A percentile compares a stretch with the other conserved stretches of the same genome.
These are phyloP conservation scores for Helicostylum pulchrum DNA, from an alignment of 192 early-diverging fungal genomes.

Conservation along the genomic window DNA sequence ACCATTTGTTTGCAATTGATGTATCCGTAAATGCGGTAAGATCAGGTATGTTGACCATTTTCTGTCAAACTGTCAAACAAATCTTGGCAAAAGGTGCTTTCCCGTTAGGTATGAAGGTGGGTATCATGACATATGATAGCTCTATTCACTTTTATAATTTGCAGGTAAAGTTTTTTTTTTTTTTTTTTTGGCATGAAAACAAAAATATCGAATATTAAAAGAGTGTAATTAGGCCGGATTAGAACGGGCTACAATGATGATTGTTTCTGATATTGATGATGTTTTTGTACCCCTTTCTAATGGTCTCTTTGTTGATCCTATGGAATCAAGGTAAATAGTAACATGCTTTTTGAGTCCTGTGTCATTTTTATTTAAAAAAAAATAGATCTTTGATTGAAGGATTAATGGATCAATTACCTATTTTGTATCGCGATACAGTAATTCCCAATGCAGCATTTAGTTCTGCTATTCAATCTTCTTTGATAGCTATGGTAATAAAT, in stretches of 20 bases:
- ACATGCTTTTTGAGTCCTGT: background rate
- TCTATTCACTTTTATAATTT: slow-evolving; percentile 95
- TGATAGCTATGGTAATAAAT: slow-evolving; percentile 62
- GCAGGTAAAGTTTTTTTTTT: slow-evolving; percentile 40
- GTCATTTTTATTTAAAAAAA: no score
- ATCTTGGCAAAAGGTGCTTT: slow-evolving; percentile 59
- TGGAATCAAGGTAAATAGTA: slow-evolving; percentile 58
- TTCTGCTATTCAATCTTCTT: slow-evolving; percentile 72
- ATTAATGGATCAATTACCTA: slow-evolving; percentile 78
- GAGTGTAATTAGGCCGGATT: slow-evolving; percentile 47
- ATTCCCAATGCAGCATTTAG: slow-evolving; percentile 75
- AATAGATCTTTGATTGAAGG: slow-evolving; percentile 68
- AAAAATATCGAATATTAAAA: background rate
- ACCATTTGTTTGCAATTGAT: slow-evolving; percentile 93
- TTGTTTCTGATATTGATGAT: slow-evolving; percentile 88
- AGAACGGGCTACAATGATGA: slow-evolving; percentile 92
- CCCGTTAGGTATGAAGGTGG: slow-evolving; percentile 63
- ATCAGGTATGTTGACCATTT: slow-evolving; percentile 74
- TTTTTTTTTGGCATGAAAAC: background rate
- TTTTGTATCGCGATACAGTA: slow-evolving; percentile 78
- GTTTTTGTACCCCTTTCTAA: slow-evolving; percentile 92
- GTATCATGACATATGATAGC: slow-evolving; percentile 88
- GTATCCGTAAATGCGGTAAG: slow-evolving; percentile 86
- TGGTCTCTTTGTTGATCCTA: slow-evolving; percentile 87
- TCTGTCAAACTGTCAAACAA: slow-evolving; percentile 62